phyloP scores from a whole-genome alignment of 176 grass and related monocot genomes.

The Sorghum bicolor region Sorghum_bicolor_NCBIv3 NC_012875.2:60410001-60410500 shows the following conservation, averaged over 20 bases:
- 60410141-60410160: constrained; percentile 74
- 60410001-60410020: neutral
- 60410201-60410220: constrained; percentile 47
- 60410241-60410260: neutral
- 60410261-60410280: neutral
- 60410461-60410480: neutral
- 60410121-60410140: constrained; percentile 75
- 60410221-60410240: neutral
- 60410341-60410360: neutral
- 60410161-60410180: constrained; percentile 51
- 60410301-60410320: neutral
- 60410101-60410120: constrained; percentile 80
- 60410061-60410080: constrained; percentile 82
- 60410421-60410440: neutral
- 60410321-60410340: neutral
- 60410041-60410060: constrained; percentile 49
- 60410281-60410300: neutral
- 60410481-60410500: neutral
- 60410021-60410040: neutral
- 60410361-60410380: neutral
- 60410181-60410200: constrained; percentile 51
- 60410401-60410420: neutral
- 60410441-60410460: neutral
- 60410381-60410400: neutral
- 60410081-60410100: constrained; percentile 64